Evolutionary conservation across 106 monocot genomes (phyloP), one percentile per base, ranked within the genome.

Genomic region (Posidonia australis): DNA sequence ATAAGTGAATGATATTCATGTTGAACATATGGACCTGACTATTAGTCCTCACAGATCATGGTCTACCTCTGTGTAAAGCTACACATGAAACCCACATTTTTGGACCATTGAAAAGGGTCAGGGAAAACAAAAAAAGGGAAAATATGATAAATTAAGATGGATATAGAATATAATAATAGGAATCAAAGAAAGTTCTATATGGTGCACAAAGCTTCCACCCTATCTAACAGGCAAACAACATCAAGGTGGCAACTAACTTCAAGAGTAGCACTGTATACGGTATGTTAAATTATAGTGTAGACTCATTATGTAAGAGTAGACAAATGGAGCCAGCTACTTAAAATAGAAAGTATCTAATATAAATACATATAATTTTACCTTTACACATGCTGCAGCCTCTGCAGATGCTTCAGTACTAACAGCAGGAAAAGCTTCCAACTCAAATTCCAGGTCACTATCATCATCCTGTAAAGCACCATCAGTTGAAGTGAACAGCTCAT

Each of bases 381-480:
- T 76, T 44, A 76, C 63, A 62, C 53, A 69, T 4, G 76, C 76
- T 44, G 69, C 76, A 44, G 69, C 69, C 30, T 69, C 76, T 63
- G 63, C 7, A 13, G 29, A 69, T 18, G 69, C 54, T 56, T 76
- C 76, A 46, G 44, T 27, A 63, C 61, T 69, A n/a, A 64, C 64
- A 55, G 44, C 17, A 45, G 76, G 76, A 47, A 57, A 54, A 30
- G 76, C 42, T 44, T 69, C 76, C 12, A 76, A 17, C 24, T 76
- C 76, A 64, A 63, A 69, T 31, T 76, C 76, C 63, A 69, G 51
- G 18, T 76, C 76, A 54, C 69, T 76, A 51, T 76, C 76, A 69
- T 76, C 76, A 55, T 76, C 76, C 69, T 76, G 44, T 24, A 69
- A 26, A 51, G 32, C 43, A 48, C 45, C 18, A 27, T 9, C 27